phyloP scores from a whole-genome alignment of 2,329 filamentous ascomycete genomes.

The Ascosphaera acerosa region DNA sequence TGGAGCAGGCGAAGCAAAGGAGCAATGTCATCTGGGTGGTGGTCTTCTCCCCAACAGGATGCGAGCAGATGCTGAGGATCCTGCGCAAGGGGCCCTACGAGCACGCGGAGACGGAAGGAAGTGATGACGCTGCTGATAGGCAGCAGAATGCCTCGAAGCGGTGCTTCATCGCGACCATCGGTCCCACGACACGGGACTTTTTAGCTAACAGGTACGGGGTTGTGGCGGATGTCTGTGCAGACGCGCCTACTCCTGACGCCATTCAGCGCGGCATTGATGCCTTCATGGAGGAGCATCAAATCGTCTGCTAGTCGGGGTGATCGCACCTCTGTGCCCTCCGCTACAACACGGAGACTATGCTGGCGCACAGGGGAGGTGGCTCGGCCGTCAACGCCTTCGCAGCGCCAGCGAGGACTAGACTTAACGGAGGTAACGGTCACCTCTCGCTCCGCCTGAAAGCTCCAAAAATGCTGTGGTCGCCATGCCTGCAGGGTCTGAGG shows the following conservation, averaged over 20 bases:
- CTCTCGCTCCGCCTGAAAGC: too few relatives aligned
- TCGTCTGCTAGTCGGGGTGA: constrained; percentile 1
- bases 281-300: constrained; percentile 15
- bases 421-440: too few relatives aligned
- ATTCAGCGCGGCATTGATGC: constrained; percentile 39
- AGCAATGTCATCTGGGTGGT: constrained; percentile 15
- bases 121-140: constrained; percentile 3
- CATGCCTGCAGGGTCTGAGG: too few relatives aligned
- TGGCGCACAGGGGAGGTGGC: too few relatives aligned
- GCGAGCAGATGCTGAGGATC: constrained; percentile 32
- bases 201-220: constrained; percentile 24
- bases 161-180: constrained; percentile 62
- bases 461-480: too few relatives aligned
- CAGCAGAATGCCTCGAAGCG: constrained; percentile 11
- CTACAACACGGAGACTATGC: too few relatives aligned
- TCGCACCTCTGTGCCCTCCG: too few relatives aligned
- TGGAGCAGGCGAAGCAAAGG: constrained; percentile 13
- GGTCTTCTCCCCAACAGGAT: constrained; percentile 35
- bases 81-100: constrained; percentile 22
- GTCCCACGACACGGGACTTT: constrained; percentile 68
- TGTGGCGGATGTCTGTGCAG: constrained; percentile 37
- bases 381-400: too few relatives aligned
- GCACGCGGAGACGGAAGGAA: constrained; percentile 1
- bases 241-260: constrained; percentile 58
- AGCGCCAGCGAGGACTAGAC: too few relatives aligned